These are phyloP conservation scores for Trypanosoma scelopori DNA, from an alignment of 208 protist species.

Conservation along the genomic window DNA sequence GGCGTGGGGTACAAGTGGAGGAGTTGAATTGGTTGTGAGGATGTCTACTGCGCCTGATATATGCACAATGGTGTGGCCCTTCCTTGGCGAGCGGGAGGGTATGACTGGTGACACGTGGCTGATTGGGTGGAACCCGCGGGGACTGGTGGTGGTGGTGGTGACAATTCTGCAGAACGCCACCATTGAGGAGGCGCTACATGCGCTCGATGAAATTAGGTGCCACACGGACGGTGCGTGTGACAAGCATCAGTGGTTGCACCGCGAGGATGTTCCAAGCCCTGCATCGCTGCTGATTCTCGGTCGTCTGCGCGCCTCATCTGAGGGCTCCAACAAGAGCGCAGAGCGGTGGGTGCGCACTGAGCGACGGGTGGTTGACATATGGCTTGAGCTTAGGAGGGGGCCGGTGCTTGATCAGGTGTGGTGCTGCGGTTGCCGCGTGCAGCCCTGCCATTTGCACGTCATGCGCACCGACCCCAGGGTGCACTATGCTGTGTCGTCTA, in stretches of 20 bases:
- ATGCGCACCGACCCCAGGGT: conserved; percentile 58
- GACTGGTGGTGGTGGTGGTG: conserved; percentile 68
- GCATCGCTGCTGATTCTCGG: conserved; percentile 56
- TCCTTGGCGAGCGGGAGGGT: conserved; percentile 6
- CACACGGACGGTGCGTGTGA: not conserved
- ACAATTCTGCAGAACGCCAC: conserved; percentile 46
- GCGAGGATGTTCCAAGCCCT: conserved; percentile 5
- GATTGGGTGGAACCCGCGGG: conserved; percentile 80
- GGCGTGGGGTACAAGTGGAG: too few relatives aligned
- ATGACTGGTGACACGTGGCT: conserved; percentile 42
- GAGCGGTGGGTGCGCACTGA: conserved; percentile 31
- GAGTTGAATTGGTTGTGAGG: not conserved
- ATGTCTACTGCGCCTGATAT: conserved; percentile 43
- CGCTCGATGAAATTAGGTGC: conserved; percentile 40
- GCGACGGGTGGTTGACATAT: conserved; percentile 53
- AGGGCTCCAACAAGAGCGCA: not conserved
- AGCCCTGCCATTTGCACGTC: conserved; percentile 81
- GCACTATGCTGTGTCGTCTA: conserved; percentile 38
- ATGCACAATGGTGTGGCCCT: conserved; percentile 80
- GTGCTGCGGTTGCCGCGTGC: conserved; percentile 80
- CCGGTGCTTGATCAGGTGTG: conserved; percentile 75
- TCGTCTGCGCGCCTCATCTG: conserved; percentile 31
- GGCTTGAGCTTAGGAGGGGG: conserved; percentile 70
- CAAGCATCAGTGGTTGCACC: not conserved
- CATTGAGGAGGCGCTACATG: conserved; percentile 33